These are phyloP conservation scores for Drechslerella dactyloides DNA, from an alignment of 2,329 filamentous ascomycete species.

Conservation along the genomic window DNA sequence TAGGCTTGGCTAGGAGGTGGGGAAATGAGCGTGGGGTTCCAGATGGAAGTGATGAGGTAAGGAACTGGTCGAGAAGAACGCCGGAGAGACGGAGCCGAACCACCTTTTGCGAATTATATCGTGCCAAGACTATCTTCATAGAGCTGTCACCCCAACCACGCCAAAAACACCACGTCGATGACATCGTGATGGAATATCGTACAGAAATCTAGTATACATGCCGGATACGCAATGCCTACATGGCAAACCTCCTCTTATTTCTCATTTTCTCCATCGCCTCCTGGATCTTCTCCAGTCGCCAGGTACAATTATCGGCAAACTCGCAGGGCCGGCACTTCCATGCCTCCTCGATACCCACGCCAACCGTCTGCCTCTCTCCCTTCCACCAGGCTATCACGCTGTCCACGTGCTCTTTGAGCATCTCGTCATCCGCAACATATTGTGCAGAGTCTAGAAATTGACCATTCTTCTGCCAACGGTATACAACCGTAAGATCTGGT, in stretches of 20 bases:
- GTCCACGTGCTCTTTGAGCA: conserved; percentile 70
- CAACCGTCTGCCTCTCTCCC: conserved; percentile 72
- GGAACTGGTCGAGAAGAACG: conserved; percentile 4
- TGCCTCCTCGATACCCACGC: conserved; percentile 81
- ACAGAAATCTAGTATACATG: background rate
- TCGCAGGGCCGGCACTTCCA: conserved; percentile 86
- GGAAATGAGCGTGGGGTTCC: conserved; percentile 29
- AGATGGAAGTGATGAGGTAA: conserved; percentile 17
- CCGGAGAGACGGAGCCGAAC: conserved; percentile 7
- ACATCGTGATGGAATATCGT: background rate
- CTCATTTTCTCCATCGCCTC: conserved; percentile 60
- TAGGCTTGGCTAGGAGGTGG: conserved; percentile 12
- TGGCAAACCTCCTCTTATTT: conserved; percentile 52
- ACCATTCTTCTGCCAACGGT: conserved; percentile 61
- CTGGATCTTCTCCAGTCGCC: conserved; percentile 74
- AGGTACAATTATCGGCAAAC: conserved; percentile 78
- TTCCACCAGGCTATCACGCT: conserved; percentile 86
- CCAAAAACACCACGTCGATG: conserved; percentile 21
- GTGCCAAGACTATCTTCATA: conserved; percentile 34
- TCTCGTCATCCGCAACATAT: conserved; percentile 70
- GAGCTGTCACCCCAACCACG: conserved; percentile 28
- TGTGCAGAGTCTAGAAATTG: conserved; percentile 66
- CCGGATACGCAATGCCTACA: background rate
- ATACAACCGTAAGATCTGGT: conserved; percentile 66
- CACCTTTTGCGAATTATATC: conserved; percentile 3